These are phyloP conservation scores for Trichoderma citrinoviride DNA, from an alignment of 2,329 filamentous ascomycete species.

Conservation along the genomic window DNA sequence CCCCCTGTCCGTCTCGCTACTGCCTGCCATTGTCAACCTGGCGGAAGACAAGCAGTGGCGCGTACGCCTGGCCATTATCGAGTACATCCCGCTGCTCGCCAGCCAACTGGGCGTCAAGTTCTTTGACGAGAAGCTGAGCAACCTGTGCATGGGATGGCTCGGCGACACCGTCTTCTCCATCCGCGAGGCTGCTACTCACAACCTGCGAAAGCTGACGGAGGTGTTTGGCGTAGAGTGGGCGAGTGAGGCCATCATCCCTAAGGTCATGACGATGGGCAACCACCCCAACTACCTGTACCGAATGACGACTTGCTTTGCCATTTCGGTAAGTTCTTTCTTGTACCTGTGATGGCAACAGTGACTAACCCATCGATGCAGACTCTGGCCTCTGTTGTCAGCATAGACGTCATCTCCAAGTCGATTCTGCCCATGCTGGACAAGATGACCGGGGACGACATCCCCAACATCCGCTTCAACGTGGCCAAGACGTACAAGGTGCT, in stretches of 20 bases:
- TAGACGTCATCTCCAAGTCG: conserved; percentile 88
- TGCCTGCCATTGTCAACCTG: conserved; percentile 94
- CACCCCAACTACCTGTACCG: conserved; percentile 99
- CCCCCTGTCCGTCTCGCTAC: conserved; percentile 88
- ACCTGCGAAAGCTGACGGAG: conserved; percentile 96
- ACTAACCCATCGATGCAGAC: conserved; percentile 59
- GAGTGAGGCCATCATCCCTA: conserved; percentile 93
- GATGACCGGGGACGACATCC: conserved; percentile 90
- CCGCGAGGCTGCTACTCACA: conserved; percentile 93
- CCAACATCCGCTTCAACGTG: conserved; percentile 99
- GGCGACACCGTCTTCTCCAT: conserved; percentile 99
- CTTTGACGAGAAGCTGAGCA: conserved; percentile 96
- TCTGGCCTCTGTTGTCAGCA: conserved; percentile 84
- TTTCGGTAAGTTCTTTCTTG: conserved; percentile 67
- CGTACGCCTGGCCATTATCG: conserved; percentile 95
- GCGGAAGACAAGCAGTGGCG: conserved; percentile 99
- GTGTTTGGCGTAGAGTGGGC: conserved; percentile 99
- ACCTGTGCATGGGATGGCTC: conserved; percentile 96
- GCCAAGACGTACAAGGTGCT: conserved; percentile 94
- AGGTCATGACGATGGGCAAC: conserved; percentile 97
- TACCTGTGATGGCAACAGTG: no score
- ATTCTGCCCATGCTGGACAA: conserved; percentile 96
- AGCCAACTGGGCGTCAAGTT: conserved; percentile 95
- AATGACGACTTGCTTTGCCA: conserved; percentile 99
- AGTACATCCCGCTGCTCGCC: conserved; percentile 95